These are phyloP conservation scores for Podaxis sp. DNA, from an alignment of 768 basidiomycete genomes.

Conservation along the genomic window DNA sequence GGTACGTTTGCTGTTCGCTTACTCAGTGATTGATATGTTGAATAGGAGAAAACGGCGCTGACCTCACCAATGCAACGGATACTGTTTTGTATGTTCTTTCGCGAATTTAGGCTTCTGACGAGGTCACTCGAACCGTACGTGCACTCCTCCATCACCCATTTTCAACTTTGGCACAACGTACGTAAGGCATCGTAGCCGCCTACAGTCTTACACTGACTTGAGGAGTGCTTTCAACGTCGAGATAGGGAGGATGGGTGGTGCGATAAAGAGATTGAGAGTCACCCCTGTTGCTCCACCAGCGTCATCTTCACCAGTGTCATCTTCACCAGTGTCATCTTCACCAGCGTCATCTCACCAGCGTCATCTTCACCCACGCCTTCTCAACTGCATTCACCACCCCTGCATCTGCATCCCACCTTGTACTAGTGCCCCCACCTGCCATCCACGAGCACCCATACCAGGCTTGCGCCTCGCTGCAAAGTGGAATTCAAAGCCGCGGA, in stretches of 20 bases:
- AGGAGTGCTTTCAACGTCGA: slow-evolving; percentile 26
- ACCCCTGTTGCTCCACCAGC: too few relatives aligned
- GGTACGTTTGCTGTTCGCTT: slow-evolving; percentile 32
- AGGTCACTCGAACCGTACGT: slow-evolving; percentile 64
- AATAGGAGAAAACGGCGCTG: slow-evolving; percentile 51
- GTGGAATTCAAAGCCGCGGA: too few relatives aligned
- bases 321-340: too few relatives aligned
- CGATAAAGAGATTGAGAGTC: slow-evolving; percentile 39
- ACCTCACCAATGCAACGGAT: slow-evolving; percentile 59
- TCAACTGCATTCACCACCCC: too few relatives aligned
- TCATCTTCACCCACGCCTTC: too few relatives aligned
- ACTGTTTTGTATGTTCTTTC: slow-evolving; percentile 25
- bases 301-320: too few relatives aligned
- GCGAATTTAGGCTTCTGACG: slow-evolving; percentile 62
- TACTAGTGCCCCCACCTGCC: too few relatives aligned
- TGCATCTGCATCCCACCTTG: too few relatives aligned
- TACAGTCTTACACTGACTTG: slow-evolving; percentile 44
- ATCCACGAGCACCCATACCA: too few relatives aligned
- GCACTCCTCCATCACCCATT: background rate
- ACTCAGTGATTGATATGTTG: slow-evolving; percentile 3
- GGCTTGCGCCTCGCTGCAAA: too few relatives aligned
- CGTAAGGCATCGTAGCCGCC: slow-evolving; percentile 44
- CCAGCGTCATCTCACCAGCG: too few relatives aligned
- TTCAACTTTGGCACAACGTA: background rate
- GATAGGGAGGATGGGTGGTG: slow-evolving; percentile 15